These are phyloP conservation scores for Chlorella variabilis DNA, from an alignment of 163 green algal species.

Conservation along the genomic window DNA sequence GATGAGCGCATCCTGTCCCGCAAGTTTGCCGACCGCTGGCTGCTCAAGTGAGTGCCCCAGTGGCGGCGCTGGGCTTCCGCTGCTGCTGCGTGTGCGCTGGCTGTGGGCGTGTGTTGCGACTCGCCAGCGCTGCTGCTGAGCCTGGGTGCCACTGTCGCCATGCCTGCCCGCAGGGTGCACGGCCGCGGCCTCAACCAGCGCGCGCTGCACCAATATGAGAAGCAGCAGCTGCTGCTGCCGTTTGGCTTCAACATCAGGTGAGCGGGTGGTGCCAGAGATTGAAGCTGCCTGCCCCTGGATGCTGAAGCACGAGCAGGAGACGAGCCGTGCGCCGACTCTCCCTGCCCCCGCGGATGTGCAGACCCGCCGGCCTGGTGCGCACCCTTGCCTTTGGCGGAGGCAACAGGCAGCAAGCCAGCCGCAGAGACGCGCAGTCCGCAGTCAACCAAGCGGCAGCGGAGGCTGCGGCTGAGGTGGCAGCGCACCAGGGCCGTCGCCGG, in stretches of 20 bases:
- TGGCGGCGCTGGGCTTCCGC: no score
- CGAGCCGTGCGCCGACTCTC: no score
- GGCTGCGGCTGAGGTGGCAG: background rate
- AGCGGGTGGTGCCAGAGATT: no score
- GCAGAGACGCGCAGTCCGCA: background rate
- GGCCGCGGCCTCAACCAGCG: constrained; percentile 18
- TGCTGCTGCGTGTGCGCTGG: no score
- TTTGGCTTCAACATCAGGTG: background rate
- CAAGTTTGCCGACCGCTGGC: constrained; percentile 30
- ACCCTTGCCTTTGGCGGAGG: background rate
- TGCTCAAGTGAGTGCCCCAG: constrained; percentile 6
- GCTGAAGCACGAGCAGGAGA: background rate
- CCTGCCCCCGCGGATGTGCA: background rate
- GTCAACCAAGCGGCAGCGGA: background rate
- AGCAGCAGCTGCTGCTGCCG: background rate
- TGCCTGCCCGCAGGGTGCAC: constrained; percentile 3
- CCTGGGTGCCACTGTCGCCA: no score
- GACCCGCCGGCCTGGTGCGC: background rate
- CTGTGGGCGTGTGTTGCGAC: no score
- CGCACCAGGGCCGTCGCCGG: no score
- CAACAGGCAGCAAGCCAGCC: background rate
- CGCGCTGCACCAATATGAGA: constrained; percentile 3
- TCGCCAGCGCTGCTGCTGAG: no score
- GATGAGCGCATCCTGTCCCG: constrained; percentile 6
- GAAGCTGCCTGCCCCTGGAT: no score